Evolutionary conservation across 2,329 filamentous ascomycete genomes (phyloP), one percentile per base, ranked within the genome.

Genomic region (Laburnicola sp.): DNA sequence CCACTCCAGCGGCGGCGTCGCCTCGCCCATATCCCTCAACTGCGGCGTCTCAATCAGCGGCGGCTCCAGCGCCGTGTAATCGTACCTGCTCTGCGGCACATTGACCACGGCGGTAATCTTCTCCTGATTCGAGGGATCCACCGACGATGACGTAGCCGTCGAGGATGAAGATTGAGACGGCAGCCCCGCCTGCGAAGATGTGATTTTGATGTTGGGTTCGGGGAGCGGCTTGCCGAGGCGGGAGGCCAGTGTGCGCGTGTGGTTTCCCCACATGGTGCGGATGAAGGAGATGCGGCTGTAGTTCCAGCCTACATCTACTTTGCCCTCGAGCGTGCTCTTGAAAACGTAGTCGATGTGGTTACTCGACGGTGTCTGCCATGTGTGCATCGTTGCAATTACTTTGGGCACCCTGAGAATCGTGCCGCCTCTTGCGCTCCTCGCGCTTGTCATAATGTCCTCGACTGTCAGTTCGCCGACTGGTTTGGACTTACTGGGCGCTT

Each of bases 301-400:
- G 76, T 99, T 99, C 94, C 94, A 99, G 16, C 94, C 94, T 2
- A 99, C 93, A 65, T 99, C 94, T 3, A 99, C 93, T 72, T 97
- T 97, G 68, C 94, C 94, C 72, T 97, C 91, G 65, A 99, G 95
- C 0, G 86, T 86, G 68, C 88, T 94, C 76, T 89, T 91, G 82
- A 99, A 99, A 50, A 95, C 89, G 78, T 97, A 99, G 67, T 97
- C 91, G 65, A 99, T 96, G 47, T 86, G 82, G 56, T 88, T 90
- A 31, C 83, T 85, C 26, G 84, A 80, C 0, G 90, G 86, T 3
- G 75, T 76, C 74, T 99, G 94, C 94, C 93, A 97, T 1, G 94
- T 99, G 75, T 97, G 88, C 94, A 99, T 99, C 6, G 85, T 83
- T 0, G 93, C 93, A 58, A 96, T 86, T 3, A 97, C 88, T 59